These are phyloP conservation scores for Scopulariopsis brevicaulis DNA, from an alignment of 2,329 filamentous ascomycete genomes.

Conservation along the genomic window DNA sequence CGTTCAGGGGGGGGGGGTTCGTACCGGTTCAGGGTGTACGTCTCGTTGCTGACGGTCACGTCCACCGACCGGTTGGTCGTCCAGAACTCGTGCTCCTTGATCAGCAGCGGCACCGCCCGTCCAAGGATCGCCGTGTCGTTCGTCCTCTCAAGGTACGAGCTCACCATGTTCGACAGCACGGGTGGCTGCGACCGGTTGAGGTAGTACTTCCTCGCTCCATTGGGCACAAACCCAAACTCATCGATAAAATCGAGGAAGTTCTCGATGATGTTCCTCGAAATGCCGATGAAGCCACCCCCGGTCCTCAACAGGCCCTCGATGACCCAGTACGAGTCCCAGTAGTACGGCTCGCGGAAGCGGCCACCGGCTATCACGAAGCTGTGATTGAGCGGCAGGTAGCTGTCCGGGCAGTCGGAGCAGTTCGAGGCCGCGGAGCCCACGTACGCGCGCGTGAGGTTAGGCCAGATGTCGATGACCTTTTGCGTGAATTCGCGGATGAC, in stretches of 20 bases:
- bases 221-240: constrained; percentile 53
- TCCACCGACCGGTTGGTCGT: constrained; percentile 46
- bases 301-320: constrained; percentile 54
- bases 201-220: constrained; percentile 57
- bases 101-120: constrained; percentile 48
- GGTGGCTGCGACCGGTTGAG: constrained; percentile 59
- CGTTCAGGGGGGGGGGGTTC: constrained; percentile 8
- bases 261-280: constrained; percentile 56
- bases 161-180: constrained; percentile 54
- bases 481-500: constrained; percentile 48
- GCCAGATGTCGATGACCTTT: constrained; percentile 60
- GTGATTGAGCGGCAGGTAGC: constrained; percentile 54
- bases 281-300: constrained; percentile 48
- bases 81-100: constrained; percentile 55
- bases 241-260: constrained; percentile 60
- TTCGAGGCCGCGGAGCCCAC: constrained; percentile 24
- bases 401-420: constrained; percentile 49
- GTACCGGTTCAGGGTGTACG: constrained; percentile 44
- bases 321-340: constrained; percentile 64
- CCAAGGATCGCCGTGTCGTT: constrained; percentile 47
- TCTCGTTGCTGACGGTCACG: constrained; percentile 31
- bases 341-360: constrained; percentile 61
- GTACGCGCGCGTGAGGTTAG: constrained; percentile 52
- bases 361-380: constrained; percentile 62
- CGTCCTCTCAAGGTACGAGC: constrained; percentile 51